Conservation (phyloP, 345 rosid species). For the Lepidium sativum region DNA sequence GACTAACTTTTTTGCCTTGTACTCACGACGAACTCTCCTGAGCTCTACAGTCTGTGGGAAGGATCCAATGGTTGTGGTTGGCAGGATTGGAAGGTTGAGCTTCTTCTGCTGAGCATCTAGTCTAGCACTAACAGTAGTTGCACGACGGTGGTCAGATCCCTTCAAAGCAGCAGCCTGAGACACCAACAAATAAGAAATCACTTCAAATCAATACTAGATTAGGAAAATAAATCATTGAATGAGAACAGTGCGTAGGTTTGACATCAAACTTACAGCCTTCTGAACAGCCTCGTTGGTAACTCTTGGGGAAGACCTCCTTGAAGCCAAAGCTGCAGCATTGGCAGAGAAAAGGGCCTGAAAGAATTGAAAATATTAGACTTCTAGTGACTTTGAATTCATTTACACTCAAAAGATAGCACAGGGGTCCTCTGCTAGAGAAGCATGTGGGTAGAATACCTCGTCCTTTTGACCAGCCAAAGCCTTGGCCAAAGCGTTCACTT, state of each 20-base stretch:
- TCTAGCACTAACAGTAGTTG: slow-evolving; percentile 78
- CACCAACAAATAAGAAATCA: slow-evolving; percentile 8
- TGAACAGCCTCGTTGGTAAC: slow-evolving; percentile 92
- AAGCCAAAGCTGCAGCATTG: slow-evolving; percentile 79
- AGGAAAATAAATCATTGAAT: not conserved
- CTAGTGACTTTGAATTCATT: not conserved
- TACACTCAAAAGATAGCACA: not conserved
- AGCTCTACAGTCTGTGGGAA: slow-evolving; percentile 96
- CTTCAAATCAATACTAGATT: not conserved
- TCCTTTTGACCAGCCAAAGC: slow-evolving; percentile 87
- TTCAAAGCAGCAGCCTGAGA: slow-evolving; percentile 90
- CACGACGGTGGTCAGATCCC: slow-evolving; percentile 89
- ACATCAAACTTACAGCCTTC: slow-evolving; percentile 67
- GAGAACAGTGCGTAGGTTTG: slow-evolving; percentile 1
- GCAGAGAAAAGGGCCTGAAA: slow-evolving; percentile 76
- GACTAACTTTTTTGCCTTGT: slow-evolving; percentile 87
- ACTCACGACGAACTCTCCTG: slow-evolving; percentile 97
- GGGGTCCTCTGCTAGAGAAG: not conserved
- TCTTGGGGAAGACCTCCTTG: slow-evolving; percentile 86
- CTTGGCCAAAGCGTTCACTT: slow-evolving; percentile 89
- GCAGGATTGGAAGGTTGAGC: slow-evolving; percentile 92
- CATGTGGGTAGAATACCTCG: slow-evolving; percentile 44
- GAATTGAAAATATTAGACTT: not conserved
- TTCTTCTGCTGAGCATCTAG: slow-evolving; percentile 95
- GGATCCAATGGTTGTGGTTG: slow-evolving; percentile 96